A percentile compares a stretch with the other conserved stretches of the same genome.
phyloP scores from a whole-genome alignment of 2,329 filamentous ascomycete species.

The Periconia sp. region DNA sequence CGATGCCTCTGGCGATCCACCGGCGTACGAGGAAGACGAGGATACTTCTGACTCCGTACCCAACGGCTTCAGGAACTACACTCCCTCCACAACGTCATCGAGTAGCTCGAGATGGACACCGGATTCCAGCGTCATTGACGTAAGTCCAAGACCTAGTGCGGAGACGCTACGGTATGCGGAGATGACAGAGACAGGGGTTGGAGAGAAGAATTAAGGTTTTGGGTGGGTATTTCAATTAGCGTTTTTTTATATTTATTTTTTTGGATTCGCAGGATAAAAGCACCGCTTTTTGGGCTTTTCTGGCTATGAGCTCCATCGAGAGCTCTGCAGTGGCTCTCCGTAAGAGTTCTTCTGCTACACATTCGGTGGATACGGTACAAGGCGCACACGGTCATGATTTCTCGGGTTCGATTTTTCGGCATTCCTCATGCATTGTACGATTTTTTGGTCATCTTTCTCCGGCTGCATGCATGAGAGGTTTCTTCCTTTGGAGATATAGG shows the following conservation, averaged over 20 bases:
- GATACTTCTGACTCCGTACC: slow-evolving; percentile 46
- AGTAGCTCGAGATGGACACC: slow-evolving; percentile 43
- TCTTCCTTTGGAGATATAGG: neutral
- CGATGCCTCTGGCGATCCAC: slow-evolving; percentile 43
- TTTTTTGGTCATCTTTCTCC: too few species aligned
- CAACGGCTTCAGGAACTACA: slow-evolving; percentile 52
- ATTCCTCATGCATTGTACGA: slow-evolving; percentile 13
- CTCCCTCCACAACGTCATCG: slow-evolving; percentile 24
- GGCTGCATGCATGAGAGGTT: slow-evolving; percentile 5
- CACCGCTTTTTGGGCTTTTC: too few species aligned
- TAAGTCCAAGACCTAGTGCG: slow-evolving; percentile 45
- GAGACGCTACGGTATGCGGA: slow-evolving; percentile 41
- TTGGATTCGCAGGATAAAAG: too few species aligned
- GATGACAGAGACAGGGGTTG: slow-evolving; percentile 28
- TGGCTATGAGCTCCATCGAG: too few species aligned
- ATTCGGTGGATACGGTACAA: too few species aligned
- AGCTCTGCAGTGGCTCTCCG: too few species aligned
- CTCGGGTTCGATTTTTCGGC: neutral
- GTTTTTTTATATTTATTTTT: too few species aligned
- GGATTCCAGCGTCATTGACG: slow-evolving; percentile 46
- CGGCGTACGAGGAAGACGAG: slow-evolving; percentile 50
- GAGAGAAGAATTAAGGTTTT: slow-evolving; percentile 18
- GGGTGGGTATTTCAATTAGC: too few species aligned
- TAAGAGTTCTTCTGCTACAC: too few species aligned
- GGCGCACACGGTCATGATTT: too few species aligned